A percentile compares a stretch with the other conserved stretches of the same genome.
phyloP scores from a whole-genome alignment of 345 rosid species.

The Eutrema yunnanense region DNA sequence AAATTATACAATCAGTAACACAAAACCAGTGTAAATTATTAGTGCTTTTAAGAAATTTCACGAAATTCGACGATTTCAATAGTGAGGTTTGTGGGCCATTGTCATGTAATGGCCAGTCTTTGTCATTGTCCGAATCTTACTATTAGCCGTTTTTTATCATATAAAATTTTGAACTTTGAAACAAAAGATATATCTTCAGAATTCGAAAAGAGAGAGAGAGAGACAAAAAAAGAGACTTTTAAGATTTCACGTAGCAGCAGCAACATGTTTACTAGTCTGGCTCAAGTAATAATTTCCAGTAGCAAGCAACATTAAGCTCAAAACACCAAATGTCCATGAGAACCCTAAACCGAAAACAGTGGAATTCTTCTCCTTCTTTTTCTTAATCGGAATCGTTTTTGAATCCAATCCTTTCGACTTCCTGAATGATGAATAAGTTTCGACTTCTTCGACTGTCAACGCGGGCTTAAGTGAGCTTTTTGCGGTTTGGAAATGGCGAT shows the following conservation, averaged over 20 bases:
- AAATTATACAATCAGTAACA: background rate
- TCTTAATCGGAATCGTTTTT: background rate
- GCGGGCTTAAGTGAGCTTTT: slow-evolving; percentile 70
- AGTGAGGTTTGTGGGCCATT: slow-evolving; percentile 15
- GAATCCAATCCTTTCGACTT: slow-evolving; percentile 16
- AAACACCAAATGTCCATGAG: slow-evolving; percentile 29
- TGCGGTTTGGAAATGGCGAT: slow-evolving; percentile 62
- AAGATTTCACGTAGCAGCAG: slow-evolving; percentile 30
- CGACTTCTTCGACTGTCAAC: slow-evolving; percentile 52
- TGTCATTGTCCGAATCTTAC: slow-evolving; percentile 19
- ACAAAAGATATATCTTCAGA: background rate
- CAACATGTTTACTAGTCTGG: slow-evolving; percentile 10
- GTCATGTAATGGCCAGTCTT: slow-evolving; percentile 7
- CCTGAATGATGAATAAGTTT: slow-evolving; percentile 55
- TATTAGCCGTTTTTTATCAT: slow-evolving; percentile 14
- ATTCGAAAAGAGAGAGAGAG: background rate
- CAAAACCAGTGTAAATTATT: background rate
- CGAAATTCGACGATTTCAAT: background rate
- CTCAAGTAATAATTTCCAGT: slow-evolving; percentile 36
- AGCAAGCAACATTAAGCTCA: slow-evolving; percentile 32
- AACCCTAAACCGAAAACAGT: slow-evolving; percentile 9
- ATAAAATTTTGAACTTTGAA: slow-evolving; percentile 4
- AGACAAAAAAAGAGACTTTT: background rate
- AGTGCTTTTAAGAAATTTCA: background rate
- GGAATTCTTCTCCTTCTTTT: slow-evolving; percentile 17